Percentiles rank a stretch among this genome's conserved stretches.
phyloP scores from a whole-genome alignment of 2,329 filamentous ascomycete genomes.

The Penicillium sp. region DNA sequence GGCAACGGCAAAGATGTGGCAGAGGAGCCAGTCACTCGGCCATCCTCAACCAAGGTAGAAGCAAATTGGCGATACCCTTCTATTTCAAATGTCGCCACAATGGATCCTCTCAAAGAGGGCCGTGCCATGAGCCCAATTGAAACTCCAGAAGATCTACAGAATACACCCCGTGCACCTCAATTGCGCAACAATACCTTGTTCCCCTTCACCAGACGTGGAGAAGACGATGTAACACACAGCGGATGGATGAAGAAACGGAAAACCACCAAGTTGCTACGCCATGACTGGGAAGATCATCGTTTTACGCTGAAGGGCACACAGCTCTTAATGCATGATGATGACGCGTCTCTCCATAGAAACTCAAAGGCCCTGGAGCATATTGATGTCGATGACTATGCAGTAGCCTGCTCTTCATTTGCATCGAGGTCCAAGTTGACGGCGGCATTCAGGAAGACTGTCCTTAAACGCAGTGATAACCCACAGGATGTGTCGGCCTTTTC shows the following conservation, averaged over 20 bases:
- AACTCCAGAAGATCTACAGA: constrained; percentile 25
- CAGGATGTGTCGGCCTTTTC: constrained; percentile 35
- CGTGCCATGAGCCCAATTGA: constrained; percentile 28
- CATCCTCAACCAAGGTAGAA: constrained; percentile 35
- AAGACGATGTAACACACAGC: constrained; percentile 61
- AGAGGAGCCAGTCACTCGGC: constrained; percentile 46
- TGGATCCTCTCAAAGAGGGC: constrained; percentile 30
- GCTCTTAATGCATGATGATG: constrained; percentile 42
- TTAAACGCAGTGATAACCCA: constrained; percentile 41
- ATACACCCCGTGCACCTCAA: constrained; percentile 18
- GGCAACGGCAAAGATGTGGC: constrained; percentile 41
- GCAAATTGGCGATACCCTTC: constrained; percentile 1
- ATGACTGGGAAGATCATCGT: constrained; percentile 90
- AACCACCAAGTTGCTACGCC: constrained; percentile 75
- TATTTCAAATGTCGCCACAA: constrained; percentile 15
- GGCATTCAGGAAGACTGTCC: constrained; percentile 66
- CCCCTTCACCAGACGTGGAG: background rate
- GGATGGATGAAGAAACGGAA: constrained; percentile 95
- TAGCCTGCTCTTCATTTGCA: too few species aligned
- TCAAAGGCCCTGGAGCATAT: constrained; percentile 23
- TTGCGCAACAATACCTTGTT: constrained; percentile 13
- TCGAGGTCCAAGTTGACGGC: constrained; percentile 73
- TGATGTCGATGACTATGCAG: constrained; percentile 10
- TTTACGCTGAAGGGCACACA: constrained; percentile 76
- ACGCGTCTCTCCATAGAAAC: constrained; percentile 3